Evolutionary conservation across 768 basidiomycete species (phyloP).

Genomic region (Boletus edulis): DNA sequence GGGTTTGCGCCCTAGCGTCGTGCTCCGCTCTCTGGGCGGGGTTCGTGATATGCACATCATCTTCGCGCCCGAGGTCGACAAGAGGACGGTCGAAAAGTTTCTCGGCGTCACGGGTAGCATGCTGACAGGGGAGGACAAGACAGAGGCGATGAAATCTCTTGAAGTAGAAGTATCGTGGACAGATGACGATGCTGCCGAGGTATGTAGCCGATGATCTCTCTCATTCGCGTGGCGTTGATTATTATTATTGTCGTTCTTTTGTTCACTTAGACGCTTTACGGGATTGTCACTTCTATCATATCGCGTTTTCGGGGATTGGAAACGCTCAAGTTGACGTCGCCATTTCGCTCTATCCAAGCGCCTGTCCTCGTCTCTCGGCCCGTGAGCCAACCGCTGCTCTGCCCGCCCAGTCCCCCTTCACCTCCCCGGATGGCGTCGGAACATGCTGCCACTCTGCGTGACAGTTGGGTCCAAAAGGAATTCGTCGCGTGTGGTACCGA

Average conservation of each 20-base stretch:
- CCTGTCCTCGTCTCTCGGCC: conserved; percentile 4
- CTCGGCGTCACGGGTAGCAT: conserved; percentile 25
- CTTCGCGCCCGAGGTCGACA: conserved; percentile 32
- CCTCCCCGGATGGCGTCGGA: background rate
- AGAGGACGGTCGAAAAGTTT: conserved; percentile 32
- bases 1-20: conserved; percentile 26
- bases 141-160: conserved; percentile 16
- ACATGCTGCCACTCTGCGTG: background rate
- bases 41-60: conserved; percentile 29
- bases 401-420: conserved; percentile 7
- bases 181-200: conserved; percentile 29
- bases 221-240: background rate
- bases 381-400: background rate
- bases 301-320: conserved; percentile 30
- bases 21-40: conserved; percentile 27
- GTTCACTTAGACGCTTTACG: conserved; percentile 22
- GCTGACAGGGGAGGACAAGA: conserved; percentile 13
- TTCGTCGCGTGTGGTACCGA: conserved; percentile 29
- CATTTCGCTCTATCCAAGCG: conserved; percentile 28
- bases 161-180: conserved; percentile 30
- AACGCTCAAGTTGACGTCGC: conserved; percentile 31
- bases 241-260: background rate
- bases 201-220: background rate
- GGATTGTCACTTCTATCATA: conserved; percentile 30
- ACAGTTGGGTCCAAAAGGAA: conserved; percentile 15